A percentile compares a stretch with the other conserved stretches of the same genome.
Evolutionary conservation across 176 grass and related monocot genomes (phyloP).

Genomic region (Lolium multiflorum): DNA sequence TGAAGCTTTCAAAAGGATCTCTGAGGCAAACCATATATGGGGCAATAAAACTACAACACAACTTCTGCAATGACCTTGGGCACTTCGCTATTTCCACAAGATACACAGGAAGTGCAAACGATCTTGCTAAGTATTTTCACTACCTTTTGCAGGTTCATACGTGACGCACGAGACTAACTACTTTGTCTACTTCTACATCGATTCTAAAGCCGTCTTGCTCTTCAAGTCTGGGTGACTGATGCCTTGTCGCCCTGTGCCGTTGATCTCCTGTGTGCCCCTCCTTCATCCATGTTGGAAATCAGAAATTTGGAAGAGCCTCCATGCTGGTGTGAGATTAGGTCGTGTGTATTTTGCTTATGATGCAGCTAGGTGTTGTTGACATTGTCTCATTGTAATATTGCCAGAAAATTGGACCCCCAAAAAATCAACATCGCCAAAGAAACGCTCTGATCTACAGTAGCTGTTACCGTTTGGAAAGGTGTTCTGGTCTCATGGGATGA

Average conservation of each 20-base stretch:
- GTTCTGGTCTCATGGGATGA: neutral
- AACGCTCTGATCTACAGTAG: conserved; percentile 3
- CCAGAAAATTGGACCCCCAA: neutral
- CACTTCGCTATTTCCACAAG: neutral
- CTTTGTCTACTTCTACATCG: conserved; percentile 86
- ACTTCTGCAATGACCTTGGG: neutral
- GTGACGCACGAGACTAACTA: conserved; percentile 87
- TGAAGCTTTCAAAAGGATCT: neutral
- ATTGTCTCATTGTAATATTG: conserved; percentile 50
- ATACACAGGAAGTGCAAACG: neutral
- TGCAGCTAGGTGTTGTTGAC: conserved; percentile 53
- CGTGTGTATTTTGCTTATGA: conserved; percentile 38
- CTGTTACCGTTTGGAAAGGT: neutral
- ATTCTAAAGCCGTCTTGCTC: conserved; percentile 81
- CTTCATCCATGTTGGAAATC: conserved; percentile 25
- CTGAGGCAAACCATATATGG: neutral
- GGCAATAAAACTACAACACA: neutral
- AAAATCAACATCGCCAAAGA: neutral
- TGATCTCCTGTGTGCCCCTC: conserved; percentile 7
- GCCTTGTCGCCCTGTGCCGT: neutral
- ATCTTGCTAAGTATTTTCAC: no score
- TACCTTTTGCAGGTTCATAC: conserved; percentile 58
- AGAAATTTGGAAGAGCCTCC: conserved; percentile 29
- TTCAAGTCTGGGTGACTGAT: conserved; percentile 82
- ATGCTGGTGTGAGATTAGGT: conserved; percentile 49